Evolutionary conservation across 2,329 filamentous ascomycete species (phyloP), one percentile per base, ranked within the genome.

Genomic region (Paraphaeosphaeria minitans): DNA sequence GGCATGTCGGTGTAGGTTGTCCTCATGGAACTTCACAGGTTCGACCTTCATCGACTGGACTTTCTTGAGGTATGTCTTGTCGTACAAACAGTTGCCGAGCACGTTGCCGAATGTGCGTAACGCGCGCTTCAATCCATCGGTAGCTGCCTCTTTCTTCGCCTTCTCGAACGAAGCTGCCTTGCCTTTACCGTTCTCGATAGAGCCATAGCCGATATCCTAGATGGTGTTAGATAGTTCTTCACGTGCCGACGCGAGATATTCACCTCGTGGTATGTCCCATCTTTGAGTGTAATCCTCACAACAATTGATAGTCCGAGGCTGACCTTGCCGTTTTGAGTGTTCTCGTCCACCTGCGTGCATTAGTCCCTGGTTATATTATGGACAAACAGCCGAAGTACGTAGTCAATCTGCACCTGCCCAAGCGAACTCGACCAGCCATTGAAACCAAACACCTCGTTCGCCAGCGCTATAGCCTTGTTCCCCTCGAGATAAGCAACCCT

Each of bases 341-440:
- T 88, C 78, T 97, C 93, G 72, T 98, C 94, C 60, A 95, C 81
- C 84, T 86, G 67, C 12, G 10, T 54, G 43, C 37, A 56, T 74
- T 39, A 74, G 67, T 53, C 14, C 22, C 2, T n/a, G 37, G n/a
- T n/a, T 39, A 8, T 43, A 16, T 19, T 14, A 10, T 33, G 27
- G 14, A 3, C 19, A 37, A 8, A 37, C 7, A 22, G 21, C 50
- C 16, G 41, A 76, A 82, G 63, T 73, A 87, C 92, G 77, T 96
- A 98, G 77, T 99, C 95, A 59, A 98, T 91, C 73, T 96, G 90
- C 39, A 97, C 90, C 73, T 96, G 93, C 73, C 94, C 91, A 59
- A 99, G 95, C n/a, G 90, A 90, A 56, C 92, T 96, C 10, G 92
- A 97, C 95, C 95, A 99, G 69, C 93, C 93, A 78, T 97, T 97